Evolutionary conservation across 306 rosid genomes (phyloP).

Genomic region (Hippophae rhamnoides): DNA sequence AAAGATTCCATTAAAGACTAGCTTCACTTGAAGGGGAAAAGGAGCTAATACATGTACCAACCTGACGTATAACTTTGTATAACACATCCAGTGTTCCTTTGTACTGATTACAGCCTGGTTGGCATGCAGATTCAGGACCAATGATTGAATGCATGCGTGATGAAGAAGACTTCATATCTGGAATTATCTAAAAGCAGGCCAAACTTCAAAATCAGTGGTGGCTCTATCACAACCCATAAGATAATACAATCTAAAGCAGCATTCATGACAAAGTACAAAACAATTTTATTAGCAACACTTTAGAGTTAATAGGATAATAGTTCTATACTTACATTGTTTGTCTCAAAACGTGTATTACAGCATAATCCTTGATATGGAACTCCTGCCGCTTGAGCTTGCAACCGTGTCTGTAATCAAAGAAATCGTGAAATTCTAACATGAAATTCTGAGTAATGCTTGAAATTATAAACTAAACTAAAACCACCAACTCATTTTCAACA

Average conservation of each 20-base stretch:
- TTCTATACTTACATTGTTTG: conserved; percentile 19
- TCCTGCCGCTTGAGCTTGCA: conserved; percentile 96
- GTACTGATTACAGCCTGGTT: conserved; percentile 40
- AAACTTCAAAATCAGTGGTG: conserved; percentile 8
- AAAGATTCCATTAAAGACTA: too few species aligned
- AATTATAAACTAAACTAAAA: background rate
- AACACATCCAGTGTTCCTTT: conserved; percentile 77
- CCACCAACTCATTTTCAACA: too few species aligned
- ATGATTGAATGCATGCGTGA: conserved; percentile 17
- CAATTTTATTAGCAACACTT: too few species aligned
- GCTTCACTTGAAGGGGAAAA: background rate
- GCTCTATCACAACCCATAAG: background rate
- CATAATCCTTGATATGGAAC: conserved; percentile 57
- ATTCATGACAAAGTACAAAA: background rate
- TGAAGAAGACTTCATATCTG: conserved; percentile 28
- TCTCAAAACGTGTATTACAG: conserved; percentile 31
- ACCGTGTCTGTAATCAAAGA: conserved; percentile 51
- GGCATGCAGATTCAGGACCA: conserved; percentile 35
- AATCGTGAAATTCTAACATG: conserved; percentile 4
- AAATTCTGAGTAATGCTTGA: background rate
- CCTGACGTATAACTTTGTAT: conserved; percentile 71
- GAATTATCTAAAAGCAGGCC: conserved; percentile 34
- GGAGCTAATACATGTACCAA: conserved; percentile 19
- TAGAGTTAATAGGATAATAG: background rate
- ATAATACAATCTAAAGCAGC: background rate